phyloP scores from a whole-genome alignment of 2,329 filamentous ascomycete genomes.

The Xylogone sp. region DNA sequence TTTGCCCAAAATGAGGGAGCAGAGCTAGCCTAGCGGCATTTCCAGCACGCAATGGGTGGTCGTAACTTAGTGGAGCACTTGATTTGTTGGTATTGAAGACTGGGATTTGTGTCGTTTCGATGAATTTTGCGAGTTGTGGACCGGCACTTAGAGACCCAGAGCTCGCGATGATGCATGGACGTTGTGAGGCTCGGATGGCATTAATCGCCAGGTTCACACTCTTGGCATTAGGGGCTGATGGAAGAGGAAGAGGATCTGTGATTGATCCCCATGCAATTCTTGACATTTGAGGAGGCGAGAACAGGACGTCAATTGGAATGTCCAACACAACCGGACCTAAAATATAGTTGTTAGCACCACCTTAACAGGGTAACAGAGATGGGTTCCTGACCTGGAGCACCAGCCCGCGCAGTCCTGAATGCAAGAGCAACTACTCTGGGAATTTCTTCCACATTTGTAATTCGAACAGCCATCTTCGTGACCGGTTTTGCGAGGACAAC shows the following conservation, averaged over 20 bases:
- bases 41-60: no score
- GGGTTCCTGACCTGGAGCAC: constrained; percentile 28
- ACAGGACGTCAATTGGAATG: constrained; percentile 37
- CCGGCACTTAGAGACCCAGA: no score
- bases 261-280: constrained; percentile 31
- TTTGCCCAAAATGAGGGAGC: no score
- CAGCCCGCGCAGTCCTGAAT: constrained; percentile 33
- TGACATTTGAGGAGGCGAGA: constrained; percentile 35
- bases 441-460: constrained; percentile 40
- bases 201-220: constrained; percentile 29
- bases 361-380: background rate
- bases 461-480: constrained; percentile 41
- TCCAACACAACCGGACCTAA: constrained; percentile 32
- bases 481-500: constrained; percentile 38
- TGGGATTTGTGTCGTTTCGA: no score
- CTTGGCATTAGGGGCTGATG: constrained; percentile 31
- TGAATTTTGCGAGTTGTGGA: no score
- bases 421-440: constrained; percentile 40
- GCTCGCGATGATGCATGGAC: constrained; percentile 39
- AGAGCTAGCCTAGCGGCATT: no score
- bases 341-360: no score
- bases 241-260: constrained; percentile 27
- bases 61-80: no score
- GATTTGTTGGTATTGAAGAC: no score
- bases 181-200: constrained; percentile 29